Conservation (phyloP, 257 asterid species). For the Solanum tacnaense region DNA sequence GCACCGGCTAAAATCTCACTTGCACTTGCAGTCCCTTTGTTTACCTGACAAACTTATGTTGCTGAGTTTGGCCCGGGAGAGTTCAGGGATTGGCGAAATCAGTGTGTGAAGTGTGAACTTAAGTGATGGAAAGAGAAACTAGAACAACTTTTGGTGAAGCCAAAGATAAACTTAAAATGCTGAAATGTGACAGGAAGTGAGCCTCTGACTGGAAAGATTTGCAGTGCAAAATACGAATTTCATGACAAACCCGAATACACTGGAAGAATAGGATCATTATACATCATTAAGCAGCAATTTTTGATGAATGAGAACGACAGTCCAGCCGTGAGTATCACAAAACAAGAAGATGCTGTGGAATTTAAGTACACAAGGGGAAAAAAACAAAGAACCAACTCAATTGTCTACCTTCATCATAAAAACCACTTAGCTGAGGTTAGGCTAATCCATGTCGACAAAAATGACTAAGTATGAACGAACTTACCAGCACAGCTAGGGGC, state of each 20-base stretch:
- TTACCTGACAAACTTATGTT: slow-evolving; percentile 37
- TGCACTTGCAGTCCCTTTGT: slow-evolving; percentile 98
- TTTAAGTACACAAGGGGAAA: neutral
- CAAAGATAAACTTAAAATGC: neutral
- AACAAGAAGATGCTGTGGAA: neutral
- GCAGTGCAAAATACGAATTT: neutral
- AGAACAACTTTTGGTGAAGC: neutral
- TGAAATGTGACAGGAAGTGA: neutral
- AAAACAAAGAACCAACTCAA: neutral
- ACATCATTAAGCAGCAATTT: neutral
- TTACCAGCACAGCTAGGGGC: slow-evolving; percentile 86
- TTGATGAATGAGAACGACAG: neutral
- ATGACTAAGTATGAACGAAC: neutral
- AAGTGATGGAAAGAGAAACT: neutral
- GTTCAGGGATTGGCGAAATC: neutral
- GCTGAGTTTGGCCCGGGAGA: neutral
- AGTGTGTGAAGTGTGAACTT: neutral
- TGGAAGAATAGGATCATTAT: neutral
- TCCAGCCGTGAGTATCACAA: neutral
- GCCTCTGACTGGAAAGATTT: neutral
- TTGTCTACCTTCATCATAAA: neutral
- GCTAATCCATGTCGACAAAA: neutral
- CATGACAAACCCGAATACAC: neutral
- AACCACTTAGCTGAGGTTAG: neutral
- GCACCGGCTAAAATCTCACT: slow-evolving; percentile 98